These are phyloP conservation scores for Dictyostelium discoideum DNA, from an alignment of 78 protist species.

Conservation along the genomic window DNA sequence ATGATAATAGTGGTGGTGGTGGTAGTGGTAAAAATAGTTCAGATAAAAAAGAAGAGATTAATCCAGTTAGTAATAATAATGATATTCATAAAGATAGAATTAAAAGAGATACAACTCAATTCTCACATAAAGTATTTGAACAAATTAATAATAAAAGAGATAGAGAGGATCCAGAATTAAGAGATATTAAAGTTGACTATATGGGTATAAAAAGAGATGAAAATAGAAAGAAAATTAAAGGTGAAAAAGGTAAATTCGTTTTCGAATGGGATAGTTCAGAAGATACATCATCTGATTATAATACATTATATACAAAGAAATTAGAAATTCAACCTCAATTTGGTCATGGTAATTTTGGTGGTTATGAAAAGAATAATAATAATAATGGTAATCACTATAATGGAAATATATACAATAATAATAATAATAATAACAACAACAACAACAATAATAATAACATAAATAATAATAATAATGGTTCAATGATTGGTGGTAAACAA, in stretches of 20 bases:
- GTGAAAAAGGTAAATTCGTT: conserved; percentile 69
- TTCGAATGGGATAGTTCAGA: conserved; percentile 93
- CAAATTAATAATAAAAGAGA: conserved; percentile 28
- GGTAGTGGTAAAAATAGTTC: background rate
- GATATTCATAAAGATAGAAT: background rate
- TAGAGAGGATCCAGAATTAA: conserved; percentile 15
- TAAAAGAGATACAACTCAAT: background rate
- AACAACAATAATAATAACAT: background rate
- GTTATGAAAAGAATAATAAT: conserved; percentile 24
- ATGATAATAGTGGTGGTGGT: background rate
- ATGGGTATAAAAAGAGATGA: conserved; percentile 28
- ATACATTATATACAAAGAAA: conserved; percentile 70
- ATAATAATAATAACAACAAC: background rate
- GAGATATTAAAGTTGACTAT: conserved; percentile 46
- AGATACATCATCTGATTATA: conserved; percentile 85
- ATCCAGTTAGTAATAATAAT: background rate
- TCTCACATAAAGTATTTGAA: background rate
- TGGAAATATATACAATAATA: background rate
- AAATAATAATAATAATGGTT: background rate
- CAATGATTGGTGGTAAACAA: background rate
- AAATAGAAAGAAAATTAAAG: conserved; percentile 59
- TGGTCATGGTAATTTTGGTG: conserved; percentile 89
- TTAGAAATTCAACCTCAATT: conserved; percentile 72
- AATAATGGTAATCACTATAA: background rate
- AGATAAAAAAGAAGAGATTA: background rate